A percentile compares a stretch with the other conserved stretches of the same genome.
Conservation (phyloP, 2,329 filamentous ascomycete genomes). For the Akanthomyces uredinophilus region DNA sequence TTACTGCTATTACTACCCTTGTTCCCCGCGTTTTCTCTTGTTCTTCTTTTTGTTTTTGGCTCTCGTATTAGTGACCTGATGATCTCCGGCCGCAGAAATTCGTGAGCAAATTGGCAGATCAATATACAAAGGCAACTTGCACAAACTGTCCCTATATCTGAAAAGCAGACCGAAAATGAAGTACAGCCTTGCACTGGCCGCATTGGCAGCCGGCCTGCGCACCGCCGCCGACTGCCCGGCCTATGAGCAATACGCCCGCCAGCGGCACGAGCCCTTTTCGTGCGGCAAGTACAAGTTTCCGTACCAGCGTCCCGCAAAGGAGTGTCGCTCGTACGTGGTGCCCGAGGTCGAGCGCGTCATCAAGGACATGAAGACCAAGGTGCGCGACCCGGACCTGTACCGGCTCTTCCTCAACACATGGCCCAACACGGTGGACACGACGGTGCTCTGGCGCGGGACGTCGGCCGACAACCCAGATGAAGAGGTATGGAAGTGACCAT, state of each 20-base stretch:
- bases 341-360: slow-evolving; percentile 73
- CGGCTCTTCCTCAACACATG: slow-evolving; percentile 68
- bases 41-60: not conserved
- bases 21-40: not conserved
- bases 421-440: slow-evolving; percentile 71
- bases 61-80: not conserved
- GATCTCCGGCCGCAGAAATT: not conserved
- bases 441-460: slow-evolving; percentile 62
- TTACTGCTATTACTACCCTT: not conserved
- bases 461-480: slow-evolving; percentile 53
- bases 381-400: slow-evolving; percentile 72
- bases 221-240: slow-evolving; percentile 27
- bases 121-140: no score
- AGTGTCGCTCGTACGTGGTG: slow-evolving; percentile 78
- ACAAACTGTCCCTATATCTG: no score
- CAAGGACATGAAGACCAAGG: slow-evolving; percentile 58
- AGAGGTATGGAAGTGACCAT: slow-evolving; percentile 36
- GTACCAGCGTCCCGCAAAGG: slow-evolving; percentile 69
- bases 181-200: not conserved
- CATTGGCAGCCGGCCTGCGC: not conserved
- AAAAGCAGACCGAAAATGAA: no score
- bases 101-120: no score
- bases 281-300: slow-evolving; percentile 71
- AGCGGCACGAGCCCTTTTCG: slow-evolving; percentile 64
- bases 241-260: slow-evolving; percentile 31